These are phyloP conservation scores for Penicillium cinerascens DNA, from an alignment of 495 filamentous ascomycete genomes.

Conservation along the genomic window DNA sequence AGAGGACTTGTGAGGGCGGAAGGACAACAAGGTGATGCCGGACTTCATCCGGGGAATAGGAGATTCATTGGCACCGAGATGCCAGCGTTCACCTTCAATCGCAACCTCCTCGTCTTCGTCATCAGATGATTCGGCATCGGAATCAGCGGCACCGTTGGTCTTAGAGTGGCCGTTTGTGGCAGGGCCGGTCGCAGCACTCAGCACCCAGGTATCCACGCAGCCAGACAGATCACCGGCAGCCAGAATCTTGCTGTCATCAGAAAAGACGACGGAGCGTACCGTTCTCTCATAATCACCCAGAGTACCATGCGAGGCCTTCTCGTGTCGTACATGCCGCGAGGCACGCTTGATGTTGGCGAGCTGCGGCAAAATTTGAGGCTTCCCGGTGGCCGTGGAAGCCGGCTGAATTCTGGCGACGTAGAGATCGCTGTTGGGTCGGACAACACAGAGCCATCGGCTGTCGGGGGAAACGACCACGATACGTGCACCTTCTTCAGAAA, in stretches of 20 bases:
- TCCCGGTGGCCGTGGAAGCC: slow-evolving; percentile 32
- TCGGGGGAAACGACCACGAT: slow-evolving; percentile 52
- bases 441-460: slow-evolving; percentile 53
- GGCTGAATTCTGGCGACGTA: slow-evolving; percentile 43
- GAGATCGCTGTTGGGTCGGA: slow-evolving; percentile 50
- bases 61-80: slow-evolving; percentile 59
- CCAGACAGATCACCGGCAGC: slow-evolving; percentile 78
- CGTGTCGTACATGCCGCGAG: slow-evolving; percentile 51
- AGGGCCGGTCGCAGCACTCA: slow-evolving; percentile 53
- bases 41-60: slow-evolving; percentile 75
- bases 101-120: slow-evolving; percentile 41
- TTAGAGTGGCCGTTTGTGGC: slow-evolving; percentile 25
- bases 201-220: slow-evolving; percentile 79
- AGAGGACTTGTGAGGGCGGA: slow-evolving; percentile 49
- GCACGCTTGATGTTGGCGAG: slow-evolving; percentile 56
- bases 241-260: slow-evolving; percentile 72
- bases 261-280: slow-evolving; percentile 74
- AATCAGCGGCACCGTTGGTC: slow-evolving; percentile 29
- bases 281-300: slow-evolving; percentile 75
- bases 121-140: slow-evolving; percentile 52
- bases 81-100: slow-evolving; percentile 59
- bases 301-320: slow-evolving; percentile 56
- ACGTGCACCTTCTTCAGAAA: slow-evolving; percentile 60
- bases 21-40: slow-evolving; percentile 67
- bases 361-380: slow-evolving; percentile 43